These are phyloP conservation scores for Hypoxylon sp. DNA, from an alignment of 2,329 filamentous ascomycete genomes.

Conservation along the genomic window DNA sequence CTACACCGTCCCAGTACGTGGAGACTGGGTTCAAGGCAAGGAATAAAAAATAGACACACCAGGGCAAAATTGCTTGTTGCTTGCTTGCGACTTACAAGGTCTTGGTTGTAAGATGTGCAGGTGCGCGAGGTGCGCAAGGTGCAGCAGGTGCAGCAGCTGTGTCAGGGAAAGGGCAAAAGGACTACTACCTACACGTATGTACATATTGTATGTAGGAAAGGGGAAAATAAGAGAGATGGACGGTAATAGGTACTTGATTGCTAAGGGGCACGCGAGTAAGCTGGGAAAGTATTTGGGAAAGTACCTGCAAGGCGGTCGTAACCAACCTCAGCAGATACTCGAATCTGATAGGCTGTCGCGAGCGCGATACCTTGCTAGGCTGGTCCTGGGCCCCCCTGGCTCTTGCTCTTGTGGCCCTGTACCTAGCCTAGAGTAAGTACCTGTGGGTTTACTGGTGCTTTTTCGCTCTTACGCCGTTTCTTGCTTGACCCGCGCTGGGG, in stretches of 20 bases:
- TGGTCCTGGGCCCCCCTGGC: conserved; percentile 39
- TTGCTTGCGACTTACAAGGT: conserved; percentile 40
- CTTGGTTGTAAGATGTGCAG: conserved; percentile 25
- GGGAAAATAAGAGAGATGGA: conserved; percentile 18
- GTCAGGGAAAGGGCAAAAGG: conserved; percentile 24
- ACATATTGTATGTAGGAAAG: background rate
- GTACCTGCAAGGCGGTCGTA: conserved; percentile 41
- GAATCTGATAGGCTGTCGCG: conserved; percentile 42
- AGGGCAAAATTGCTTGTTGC: conserved; percentile 32
- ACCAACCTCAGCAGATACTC: conserved; percentile 37
- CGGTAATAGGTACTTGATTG: conserved; percentile 23
- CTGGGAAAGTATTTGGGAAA: conserved; percentile 29
- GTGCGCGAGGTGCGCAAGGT: conserved; percentile 33
- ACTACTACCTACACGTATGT: too few relatives aligned
- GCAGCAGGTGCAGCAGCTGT: conserved; percentile 36
- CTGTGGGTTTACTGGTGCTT: conserved; percentile 34
- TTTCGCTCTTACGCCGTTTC: conserved; percentile 34
- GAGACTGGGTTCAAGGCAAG: conserved; percentile 32
- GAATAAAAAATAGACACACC: conserved; percentile 20
- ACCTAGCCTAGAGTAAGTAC: conserved; percentile 29
- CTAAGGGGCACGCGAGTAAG: conserved; percentile 29
- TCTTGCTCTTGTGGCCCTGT: conserved; percentile 30
- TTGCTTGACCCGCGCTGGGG: conserved; percentile 43
- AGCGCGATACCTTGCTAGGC: conserved; percentile 46
- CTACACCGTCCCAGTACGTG: conserved; percentile 27